Evolutionary conservation across 139 green algal genomes (phyloP), one percentile per base, ranked within the genome.

Genomic region (Chlorella vulgaris): DNA sequence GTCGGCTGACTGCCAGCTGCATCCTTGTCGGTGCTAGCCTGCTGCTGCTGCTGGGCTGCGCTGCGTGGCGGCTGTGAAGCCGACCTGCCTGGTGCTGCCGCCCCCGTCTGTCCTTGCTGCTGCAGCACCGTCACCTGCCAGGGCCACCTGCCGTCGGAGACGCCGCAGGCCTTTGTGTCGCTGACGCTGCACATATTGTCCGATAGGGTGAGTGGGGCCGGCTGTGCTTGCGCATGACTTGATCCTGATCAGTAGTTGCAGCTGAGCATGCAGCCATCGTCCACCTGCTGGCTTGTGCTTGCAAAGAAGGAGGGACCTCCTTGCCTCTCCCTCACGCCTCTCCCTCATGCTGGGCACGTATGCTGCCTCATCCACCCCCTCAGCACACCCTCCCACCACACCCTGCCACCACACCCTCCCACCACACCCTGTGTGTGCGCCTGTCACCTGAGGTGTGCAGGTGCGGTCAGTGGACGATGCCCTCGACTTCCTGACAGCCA

Each of bases 111-210:
- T 7, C n/a, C 68, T 7, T 58, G 15, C 47, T 15, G 10, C 2
- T 42, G 47, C 50, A 85, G 69, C 68, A 75, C 68, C 10, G 70
- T 87, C 43, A 63, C 78, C 18, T 84, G 83, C 40, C 38, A 61
- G 39, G 83, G 83, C 21, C 47, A 55, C 55, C 60, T 40, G 39
- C 76, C 87, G 18, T 89, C 78, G 53, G 85, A 89, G 76, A 97
- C 90, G 3, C 74, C 92, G 39, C 69, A 95, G 85, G 81, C 89
- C 68, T 97, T 96, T 81, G 91, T 78, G 39, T 87, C 92, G 74
- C 50, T 96, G 76, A 85, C 91, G 63, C 79, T 95, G 62, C 82
- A 91, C 82, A 89, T 95, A 8, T 39, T 84, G 13, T 35, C 33
- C 10, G 71, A 81, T 36, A 73, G 21, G 15, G 76, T 87, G 39